These are phyloP conservation scores for Phytophthora kernoviae DNA, from an alignment of 352 stramenopile genomes.

Conservation along the genomic window DNA sequence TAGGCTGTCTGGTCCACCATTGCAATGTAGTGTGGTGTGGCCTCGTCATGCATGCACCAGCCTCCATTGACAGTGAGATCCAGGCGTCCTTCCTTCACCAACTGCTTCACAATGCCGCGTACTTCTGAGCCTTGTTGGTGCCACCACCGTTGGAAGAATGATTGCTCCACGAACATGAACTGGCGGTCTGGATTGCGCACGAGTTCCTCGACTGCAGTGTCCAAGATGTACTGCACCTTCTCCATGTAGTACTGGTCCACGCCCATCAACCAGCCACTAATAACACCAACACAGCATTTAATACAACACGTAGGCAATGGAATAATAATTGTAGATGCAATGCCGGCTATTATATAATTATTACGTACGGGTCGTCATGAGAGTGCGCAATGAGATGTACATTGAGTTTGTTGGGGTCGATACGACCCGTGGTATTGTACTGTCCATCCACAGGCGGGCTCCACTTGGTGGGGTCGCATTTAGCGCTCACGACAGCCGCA, in stretches of 20 bases:
- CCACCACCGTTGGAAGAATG: slow-evolving; percentile 98
- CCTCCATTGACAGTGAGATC: slow-evolving; percentile 95
- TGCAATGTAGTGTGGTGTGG: slow-evolving; percentile 94
- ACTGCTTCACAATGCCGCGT: slow-evolving; percentile 77
- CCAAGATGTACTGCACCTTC: slow-evolving; percentile 95
- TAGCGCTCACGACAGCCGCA: neutral
- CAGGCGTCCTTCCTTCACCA: slow-evolving; percentile 92
- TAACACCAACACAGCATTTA: slow-evolving; percentile 15
- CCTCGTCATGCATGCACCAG: slow-evolving; percentile 99
- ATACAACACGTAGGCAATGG: neutral
- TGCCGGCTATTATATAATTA: no score
- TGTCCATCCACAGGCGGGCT: slow-evolving; percentile 56
- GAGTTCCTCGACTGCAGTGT: slow-evolving; percentile 91
- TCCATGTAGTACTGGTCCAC: slow-evolving; percentile 98
- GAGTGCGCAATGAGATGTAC: slow-evolving; percentile 97
- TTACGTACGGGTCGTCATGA: slow-evolving; percentile 93
- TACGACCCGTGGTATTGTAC: slow-evolving; percentile 66
- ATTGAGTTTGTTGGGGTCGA: slow-evolving; percentile 88
- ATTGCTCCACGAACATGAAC: slow-evolving; percentile 96
- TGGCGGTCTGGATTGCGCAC: slow-evolving; percentile 88
- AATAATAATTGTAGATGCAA: slow-evolving; percentile 3
- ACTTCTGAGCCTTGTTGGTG: slow-evolving; percentile 80
- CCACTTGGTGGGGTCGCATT: slow-evolving; percentile 73
- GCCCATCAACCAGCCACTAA: slow-evolving; percentile 93
- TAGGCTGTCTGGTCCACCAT: slow-evolving; percentile 99